phyloP scores from a whole-genome alignment of 179 eudicot species.

The Beta lomatogona region DNA sequence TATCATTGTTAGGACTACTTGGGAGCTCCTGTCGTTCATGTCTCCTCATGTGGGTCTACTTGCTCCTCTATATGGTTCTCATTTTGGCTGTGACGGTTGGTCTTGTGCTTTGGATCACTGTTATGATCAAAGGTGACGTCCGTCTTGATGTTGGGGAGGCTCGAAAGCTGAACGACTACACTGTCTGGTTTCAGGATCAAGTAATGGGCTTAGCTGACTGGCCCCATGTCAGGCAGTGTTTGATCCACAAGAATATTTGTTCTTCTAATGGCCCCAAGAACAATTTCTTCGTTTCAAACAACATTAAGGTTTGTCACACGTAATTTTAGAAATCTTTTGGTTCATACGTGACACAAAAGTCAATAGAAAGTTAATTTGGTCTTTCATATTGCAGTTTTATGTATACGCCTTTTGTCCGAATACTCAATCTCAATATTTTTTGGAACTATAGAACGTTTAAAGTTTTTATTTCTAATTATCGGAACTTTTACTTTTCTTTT shows the following conservation, averaged over 20 bases:
- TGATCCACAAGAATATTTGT: conserved; percentile 24
- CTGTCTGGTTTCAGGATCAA: conserved; percentile 20
- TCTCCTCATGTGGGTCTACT: conserved; percentile 31
- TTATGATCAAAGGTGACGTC: conserved; percentile 3
- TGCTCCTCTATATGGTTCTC: conserved; percentile 7
- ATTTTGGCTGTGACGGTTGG: conserved; percentile 14
- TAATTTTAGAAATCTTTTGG: not conserved
- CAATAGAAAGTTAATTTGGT: not conserved
- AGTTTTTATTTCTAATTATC: no score
- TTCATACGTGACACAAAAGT: not conserved
- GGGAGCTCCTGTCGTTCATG: conserved; percentile 28
- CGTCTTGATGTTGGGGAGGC: conserved; percentile 12
- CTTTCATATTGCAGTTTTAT: no score
- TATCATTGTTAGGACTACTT: conserved; percentile 26
- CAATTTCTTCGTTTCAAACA: not conserved
- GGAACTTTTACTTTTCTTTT: not conserved
- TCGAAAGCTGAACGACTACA: not conserved
- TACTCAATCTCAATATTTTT: no score
- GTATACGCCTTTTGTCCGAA: no score
- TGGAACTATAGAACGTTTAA: no score
- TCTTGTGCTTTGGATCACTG: conserved; percentile 13
- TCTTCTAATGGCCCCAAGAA: not conserved
- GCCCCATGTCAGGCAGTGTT: conserved; percentile 14
- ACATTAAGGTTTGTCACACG: conserved; percentile 9
- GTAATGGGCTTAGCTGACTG: conserved; percentile 15